phyloP scores from a whole-genome alignment of 192 early-diverging fungal species.

The Backusella tuberculispora region DNA sequence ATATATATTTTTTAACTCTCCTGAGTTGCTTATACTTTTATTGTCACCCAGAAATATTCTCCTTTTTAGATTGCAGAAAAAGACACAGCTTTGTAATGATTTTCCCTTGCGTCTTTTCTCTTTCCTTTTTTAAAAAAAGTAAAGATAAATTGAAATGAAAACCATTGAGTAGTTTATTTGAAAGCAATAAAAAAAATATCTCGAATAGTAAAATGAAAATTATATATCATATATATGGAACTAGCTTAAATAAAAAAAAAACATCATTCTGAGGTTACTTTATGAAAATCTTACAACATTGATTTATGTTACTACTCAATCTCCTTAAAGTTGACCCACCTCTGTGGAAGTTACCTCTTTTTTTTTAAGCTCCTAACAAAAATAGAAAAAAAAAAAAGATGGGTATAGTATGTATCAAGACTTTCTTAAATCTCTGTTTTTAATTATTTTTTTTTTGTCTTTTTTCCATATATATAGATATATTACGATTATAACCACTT shows the following conservation, averaged over 20 bases:
- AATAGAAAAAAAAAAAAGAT: too few species aligned
- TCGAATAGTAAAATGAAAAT: not conserved
- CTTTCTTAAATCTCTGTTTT: too few species aligned
- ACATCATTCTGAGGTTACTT: not conserved
- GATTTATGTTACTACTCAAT: not conserved
- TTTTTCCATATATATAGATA: too few species aligned
- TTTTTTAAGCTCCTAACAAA: not conserved
- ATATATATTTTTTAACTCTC: not conserved
- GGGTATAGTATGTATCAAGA: too few species aligned
- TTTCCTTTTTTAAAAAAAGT: not conserved
- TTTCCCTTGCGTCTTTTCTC: not conserved
- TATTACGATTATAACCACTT: too few species aligned
- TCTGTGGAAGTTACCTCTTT: not conserved
- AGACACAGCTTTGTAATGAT: not conserved
- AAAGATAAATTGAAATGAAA: not conserved
- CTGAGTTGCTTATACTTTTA: not conserved
- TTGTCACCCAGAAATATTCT: not conserved
- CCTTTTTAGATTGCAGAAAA: conserved; percentile 9
- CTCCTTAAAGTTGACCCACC: conserved; percentile 5
- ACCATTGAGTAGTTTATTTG: not conserved
- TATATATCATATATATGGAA: not conserved
- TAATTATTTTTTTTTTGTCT: too few species aligned
- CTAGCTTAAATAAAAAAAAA: not conserved
- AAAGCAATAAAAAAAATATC: too few species aligned
- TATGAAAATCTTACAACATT: not conserved